A percentile compares a stretch with the other conserved stretches of the same genome.
Conservation (phyloP, 73 alveolate genomes). For the Paramecium sonneborni region DNA sequence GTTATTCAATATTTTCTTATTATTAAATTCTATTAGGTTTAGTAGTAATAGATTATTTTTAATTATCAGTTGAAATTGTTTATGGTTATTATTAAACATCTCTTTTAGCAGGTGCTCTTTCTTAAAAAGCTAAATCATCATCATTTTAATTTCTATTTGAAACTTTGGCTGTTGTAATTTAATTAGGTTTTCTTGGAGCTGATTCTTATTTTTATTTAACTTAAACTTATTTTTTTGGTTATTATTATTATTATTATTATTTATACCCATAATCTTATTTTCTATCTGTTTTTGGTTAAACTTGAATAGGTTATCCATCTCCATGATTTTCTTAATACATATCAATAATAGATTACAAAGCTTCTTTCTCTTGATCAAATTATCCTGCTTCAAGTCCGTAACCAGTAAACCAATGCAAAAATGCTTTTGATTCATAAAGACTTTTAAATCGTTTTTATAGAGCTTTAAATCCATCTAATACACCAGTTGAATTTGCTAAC, state of each 20-base stretch:
- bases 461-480: slow-evolving; percentile 68
- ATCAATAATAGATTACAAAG: neutral
- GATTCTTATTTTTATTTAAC: neutral
- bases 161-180: neutral
- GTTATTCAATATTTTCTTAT: neutral
- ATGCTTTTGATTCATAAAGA: slow-evolving; percentile 75
- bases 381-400: slow-evolving; percentile 87
- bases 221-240: neutral
- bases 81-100: neutral
- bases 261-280: neutral
- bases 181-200: neutral
- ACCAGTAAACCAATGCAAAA: slow-evolving; percentile 81
- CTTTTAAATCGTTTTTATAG: slow-evolving; percentile 73
- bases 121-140: neutral
- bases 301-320: neutral
- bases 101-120: neutral
- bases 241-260: neutral
- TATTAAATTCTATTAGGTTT: neutral
- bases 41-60: neutral
- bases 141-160: neutral
- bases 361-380: slow-evolving; percentile 65
- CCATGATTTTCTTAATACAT: neutral
- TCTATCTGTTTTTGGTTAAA: neutral
- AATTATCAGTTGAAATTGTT: neutral
- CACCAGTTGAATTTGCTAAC: slow-evolving; percentile 56